A percentile compares a stretch with the other conserved stretches of the same genome.
Conservation (phyloP, 2,329 filamentous ascomycete genomes). For the Paecilomyces formosus region DNA sequence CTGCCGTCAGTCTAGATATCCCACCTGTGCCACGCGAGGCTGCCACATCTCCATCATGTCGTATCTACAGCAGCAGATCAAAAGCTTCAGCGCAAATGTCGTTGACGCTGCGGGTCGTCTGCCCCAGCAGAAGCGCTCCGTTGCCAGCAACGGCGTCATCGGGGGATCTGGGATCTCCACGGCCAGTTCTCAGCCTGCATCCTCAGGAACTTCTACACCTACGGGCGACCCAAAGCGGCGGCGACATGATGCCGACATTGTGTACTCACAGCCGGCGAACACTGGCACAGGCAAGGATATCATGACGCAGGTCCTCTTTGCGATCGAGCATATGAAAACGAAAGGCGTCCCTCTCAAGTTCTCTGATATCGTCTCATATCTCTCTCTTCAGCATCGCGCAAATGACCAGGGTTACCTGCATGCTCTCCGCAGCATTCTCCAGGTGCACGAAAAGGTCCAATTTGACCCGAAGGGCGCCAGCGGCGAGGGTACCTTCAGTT, state of each 20-base stretch:
- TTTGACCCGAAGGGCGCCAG: slow-evolving; percentile 53
- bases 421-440: slow-evolving; percentile 61
- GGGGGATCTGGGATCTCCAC: slow-evolving; percentile 45
- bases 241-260: slow-evolving; percentile 46
- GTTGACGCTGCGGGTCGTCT: slow-evolving; percentile 59
- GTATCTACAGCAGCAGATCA: slow-evolving; percentile 59
- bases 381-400: slow-evolving; percentile 60
- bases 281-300: slow-evolving; percentile 72
- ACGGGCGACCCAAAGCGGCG: slow-evolving; percentile 47
- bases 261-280: slow-evolving; percentile 71
- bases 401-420: slow-evolving; percentile 53
- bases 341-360: slow-evolving; percentile 63
- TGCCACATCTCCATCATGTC: slow-evolving; percentile 43
- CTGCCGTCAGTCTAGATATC: not conserved
- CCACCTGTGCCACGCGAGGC: slow-evolving; percentile 1
- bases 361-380: slow-evolving; percentile 69
- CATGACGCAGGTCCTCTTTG: slow-evolving; percentile 81
- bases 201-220: slow-evolving; percentile 24
- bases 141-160: slow-evolving; percentile 32
- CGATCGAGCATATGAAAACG: slow-evolving; percentile 72
- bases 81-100: slow-evolving; percentile 54
- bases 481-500: slow-evolving; percentile 69
- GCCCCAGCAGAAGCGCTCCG: slow-evolving; percentile 44
- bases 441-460: slow-evolving; percentile 56
- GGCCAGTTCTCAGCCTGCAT: slow-evolving; percentile 49